Conservation (phyloP, 1,284 basidiomycete species). For the Ceratobasidium sp. region DNA sequence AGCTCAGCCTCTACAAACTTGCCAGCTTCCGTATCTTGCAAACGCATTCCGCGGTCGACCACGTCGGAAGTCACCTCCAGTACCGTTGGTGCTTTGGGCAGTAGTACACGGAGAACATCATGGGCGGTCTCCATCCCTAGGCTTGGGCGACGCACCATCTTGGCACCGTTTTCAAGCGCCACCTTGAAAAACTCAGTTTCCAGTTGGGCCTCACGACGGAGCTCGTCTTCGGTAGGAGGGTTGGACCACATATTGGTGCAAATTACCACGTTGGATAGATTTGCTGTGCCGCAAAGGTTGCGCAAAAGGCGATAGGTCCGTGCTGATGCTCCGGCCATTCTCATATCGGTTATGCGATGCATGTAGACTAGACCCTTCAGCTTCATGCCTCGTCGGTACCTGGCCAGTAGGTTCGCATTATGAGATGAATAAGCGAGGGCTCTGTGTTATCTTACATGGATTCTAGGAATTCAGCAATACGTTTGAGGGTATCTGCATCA, state of each 20-base stretch:
- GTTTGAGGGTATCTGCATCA: slow-evolving; percentile 38
- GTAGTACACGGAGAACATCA: slow-evolving; percentile 5
- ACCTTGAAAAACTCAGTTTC: slow-evolving; percentile 42
- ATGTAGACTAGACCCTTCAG: slow-evolving; percentile 41
- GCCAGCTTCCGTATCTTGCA: slow-evolving; percentile 12
- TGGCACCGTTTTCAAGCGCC: slow-evolving; percentile 16
- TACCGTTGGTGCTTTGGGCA: neutral
- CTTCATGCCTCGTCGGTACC: slow-evolving; percentile 16
- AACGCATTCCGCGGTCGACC: neutral
- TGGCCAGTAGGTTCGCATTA: slow-evolving; percentile 29
- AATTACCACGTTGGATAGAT: slow-evolving; percentile 45
- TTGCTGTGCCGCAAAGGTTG: slow-evolving; percentile 38
- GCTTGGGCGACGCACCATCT: slow-evolving; percentile 14
- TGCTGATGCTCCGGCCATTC: slow-evolving; percentile 31
- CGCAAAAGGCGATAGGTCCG: slow-evolving; percentile 35
- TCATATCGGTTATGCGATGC: slow-evolving; percentile 40
- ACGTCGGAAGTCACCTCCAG: neutral
- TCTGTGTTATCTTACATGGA: slow-evolving; percentile 14
- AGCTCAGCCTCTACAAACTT: slow-evolving; percentile 18
- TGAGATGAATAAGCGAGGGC: slow-evolving; percentile 32
- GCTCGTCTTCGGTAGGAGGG: slow-evolving; percentile 33
- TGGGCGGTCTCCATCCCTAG: slow-evolving; percentile 7
- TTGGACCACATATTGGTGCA: slow-evolving; percentile 47
- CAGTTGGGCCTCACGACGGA: slow-evolving; percentile 44
- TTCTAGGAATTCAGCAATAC: slow-evolving; percentile 36